Evolutionary conservation across 305 asterid species (phyloP).

Genomic region (Fraxinus velutina): DNA sequence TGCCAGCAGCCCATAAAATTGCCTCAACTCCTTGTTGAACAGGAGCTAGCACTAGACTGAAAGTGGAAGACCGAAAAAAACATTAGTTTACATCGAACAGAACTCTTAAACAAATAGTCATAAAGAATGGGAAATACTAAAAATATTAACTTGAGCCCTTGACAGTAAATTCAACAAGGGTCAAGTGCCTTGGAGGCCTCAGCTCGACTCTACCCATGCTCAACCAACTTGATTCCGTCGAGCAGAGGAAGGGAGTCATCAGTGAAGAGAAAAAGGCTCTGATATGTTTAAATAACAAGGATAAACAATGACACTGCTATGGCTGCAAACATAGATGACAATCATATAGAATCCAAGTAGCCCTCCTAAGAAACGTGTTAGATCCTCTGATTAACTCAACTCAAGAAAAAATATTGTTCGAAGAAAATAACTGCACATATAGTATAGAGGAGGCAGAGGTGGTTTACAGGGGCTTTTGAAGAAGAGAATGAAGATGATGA

Average conservation of each 20-base stretch:
- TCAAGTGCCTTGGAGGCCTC: neutral
- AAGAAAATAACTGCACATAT: neutral
- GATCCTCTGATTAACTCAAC: neutral
- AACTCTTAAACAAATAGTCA: neutral
- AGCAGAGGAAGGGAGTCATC: neutral
- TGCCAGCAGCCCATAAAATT: slow-evolving; percentile 68
- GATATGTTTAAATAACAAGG: neutral
- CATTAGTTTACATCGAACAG: slow-evolving; percentile 5
- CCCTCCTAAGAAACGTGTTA: neutral
- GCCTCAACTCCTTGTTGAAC: slow-evolving; percentile 68
- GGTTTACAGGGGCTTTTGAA: neutral
- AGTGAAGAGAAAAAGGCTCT: neutral
- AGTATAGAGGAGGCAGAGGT: neutral
- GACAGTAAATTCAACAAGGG: neutral
- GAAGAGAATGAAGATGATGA: neutral
- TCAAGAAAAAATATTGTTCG: neutral
- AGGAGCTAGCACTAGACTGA: slow-evolving; percentile 65
- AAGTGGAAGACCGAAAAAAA: neutral
- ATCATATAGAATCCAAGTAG: neutral
- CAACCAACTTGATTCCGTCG: neutral
- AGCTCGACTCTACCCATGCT: neutral
- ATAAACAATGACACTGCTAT: neutral
- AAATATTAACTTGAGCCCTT: neutral
- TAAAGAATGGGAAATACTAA: neutral
- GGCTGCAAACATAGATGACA: neutral